These are phyloP conservation scores for Megacollybia platyphylla DNA, from an alignment of 1,284 basidiomycete species.

Conservation along the genomic window DNA sequence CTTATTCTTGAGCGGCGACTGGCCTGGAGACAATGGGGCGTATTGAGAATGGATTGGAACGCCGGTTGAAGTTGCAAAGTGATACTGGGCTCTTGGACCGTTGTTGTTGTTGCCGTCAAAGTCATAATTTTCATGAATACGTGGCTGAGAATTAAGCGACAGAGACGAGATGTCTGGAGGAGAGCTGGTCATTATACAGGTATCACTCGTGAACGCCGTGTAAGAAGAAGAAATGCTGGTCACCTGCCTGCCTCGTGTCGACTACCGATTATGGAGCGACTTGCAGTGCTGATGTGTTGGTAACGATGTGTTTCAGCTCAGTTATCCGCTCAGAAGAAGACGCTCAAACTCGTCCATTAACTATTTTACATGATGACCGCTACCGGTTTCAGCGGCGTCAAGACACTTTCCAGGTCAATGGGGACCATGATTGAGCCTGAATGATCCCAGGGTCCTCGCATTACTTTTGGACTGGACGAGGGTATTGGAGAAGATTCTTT, in stretches of 20 bases:
- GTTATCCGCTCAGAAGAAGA: not conserved
- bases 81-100: slow-evolving; percentile 45
- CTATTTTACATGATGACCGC: slow-evolving; percentile 9
- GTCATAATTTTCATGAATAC: slow-evolving; percentile 76
- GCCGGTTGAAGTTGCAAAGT: slow-evolving; percentile 55
- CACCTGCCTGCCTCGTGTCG: no score
- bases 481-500: slow-evolving; percentile 4
- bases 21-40: slow-evolving; percentile 45
- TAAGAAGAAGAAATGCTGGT: slow-evolving; percentile 14
- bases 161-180: slow-evolving; percentile 67
- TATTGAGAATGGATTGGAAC: slow-evolving; percentile 54
- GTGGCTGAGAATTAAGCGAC: slow-evolving; percentile 61
- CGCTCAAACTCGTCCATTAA: not conserved
- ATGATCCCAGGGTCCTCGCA: slow-evolving; percentile 49
- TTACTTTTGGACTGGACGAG: slow-evolving; percentile 7
- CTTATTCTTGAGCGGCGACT: slow-evolving; percentile 66
- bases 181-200: slow-evolving; percentile 56
- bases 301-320: no score
- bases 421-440: slow-evolving; percentile 25
- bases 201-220: slow-evolving; percentile 16
- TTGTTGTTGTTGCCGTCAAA: slow-evolving; percentile 54
- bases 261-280: no score
- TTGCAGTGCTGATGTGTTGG: no score
- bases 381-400: slow-evolving; percentile 34
- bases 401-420: slow-evolving; percentile 32